phyloP scores from a whole-genome alignment of 2,329 filamentous ascomycete genomes.

The Penicillium sp. region DNA sequence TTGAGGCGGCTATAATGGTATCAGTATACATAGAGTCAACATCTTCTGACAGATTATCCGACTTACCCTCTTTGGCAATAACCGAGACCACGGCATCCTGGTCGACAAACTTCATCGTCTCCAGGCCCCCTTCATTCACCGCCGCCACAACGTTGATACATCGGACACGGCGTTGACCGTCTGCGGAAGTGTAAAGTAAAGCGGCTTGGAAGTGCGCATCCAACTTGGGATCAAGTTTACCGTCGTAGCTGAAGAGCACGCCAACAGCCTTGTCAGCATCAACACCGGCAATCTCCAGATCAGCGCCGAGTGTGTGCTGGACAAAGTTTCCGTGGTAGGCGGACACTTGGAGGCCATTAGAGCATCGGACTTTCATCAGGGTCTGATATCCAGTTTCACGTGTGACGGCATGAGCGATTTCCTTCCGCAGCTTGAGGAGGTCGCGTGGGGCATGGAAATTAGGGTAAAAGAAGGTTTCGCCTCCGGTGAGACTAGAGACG shows the following conservation, averaged over 20 bases:
- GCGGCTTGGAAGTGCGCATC: conserved; percentile 97
- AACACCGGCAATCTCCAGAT: conserved; percentile 84
- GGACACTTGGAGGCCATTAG: conserved; percentile 85
- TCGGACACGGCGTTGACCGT: conserved; percentile 77
- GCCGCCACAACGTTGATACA: conserved; percentile 91
- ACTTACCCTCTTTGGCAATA: conserved; percentile 69
- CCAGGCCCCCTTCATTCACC: conserved; percentile 73
- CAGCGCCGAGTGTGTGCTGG: conserved; percentile 87
- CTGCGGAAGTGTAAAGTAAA: conserved; percentile 83
- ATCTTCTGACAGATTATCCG: not conserved
- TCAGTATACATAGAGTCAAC: conserved; percentile 18
- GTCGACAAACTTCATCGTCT: conserved; percentile 84
- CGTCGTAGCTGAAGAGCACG: conserved; percentile 88
- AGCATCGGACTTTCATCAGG: conserved; percentile 96
- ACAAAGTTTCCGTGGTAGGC: conserved; percentile 95
- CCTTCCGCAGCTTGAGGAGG: conserved; percentile 68
- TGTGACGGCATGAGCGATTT: conserved; percentile 76
- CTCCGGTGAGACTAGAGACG: conserved; percentile 78
- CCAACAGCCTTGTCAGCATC: conserved; percentile 90
- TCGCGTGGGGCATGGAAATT: conserved; percentile 89
- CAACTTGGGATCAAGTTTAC: conserved; percentile 90
- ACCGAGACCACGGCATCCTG: conserved; percentile 85
- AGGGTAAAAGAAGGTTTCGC: conserved; percentile 92
- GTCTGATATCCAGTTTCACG: conserved; percentile 91
- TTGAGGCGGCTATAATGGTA: conserved; percentile 57